Base-by-base conservation (phyloP, 2,329 filamentous ascomycete genomes). In the Paracamarosporium sp. region DNA sequence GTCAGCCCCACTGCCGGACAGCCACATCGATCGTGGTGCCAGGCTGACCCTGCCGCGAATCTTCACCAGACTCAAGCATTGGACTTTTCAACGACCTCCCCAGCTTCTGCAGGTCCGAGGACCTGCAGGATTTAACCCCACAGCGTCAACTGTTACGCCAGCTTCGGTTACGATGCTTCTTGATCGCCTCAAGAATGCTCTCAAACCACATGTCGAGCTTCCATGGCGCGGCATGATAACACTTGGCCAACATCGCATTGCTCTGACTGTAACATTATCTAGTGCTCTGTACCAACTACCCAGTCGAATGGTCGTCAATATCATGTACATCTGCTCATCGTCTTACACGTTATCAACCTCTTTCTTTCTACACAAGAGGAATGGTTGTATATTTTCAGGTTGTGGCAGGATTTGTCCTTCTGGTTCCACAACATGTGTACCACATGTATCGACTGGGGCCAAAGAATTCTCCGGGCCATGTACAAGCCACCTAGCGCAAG, bases 381-480 rank as follows among this genome's bases (percentile, higher is more conserved):
- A 33, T 57, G 50, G 47, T 62, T 62, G 53, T 61, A 64, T 64
- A 50, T 57, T 61, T 65, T 56, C 57, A 15, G 8, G 24, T 41
- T 7, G 20, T 28, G 24, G 33, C 24, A 43, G 46, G 43, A 52
- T 31, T 43, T 45, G 53, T 38, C 55, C 38, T 47, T 43, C 57
- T 55, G 9, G 69, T 71, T 61, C 62, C 68, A 70, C 68, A 55
- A 44, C 64, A 63, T 48, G n/a, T 46, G 33, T 47, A 25, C 30
- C 22, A 50, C 31, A 28, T 25, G 52, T 51, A 63, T 60, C 50
- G 46, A 60, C 59, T 45, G 59, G 60, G 65, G 53, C 62, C 56
- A 59, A 47, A 60, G 52, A 66, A 67, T 59, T 62, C 56, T 62
- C 60, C 61, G 61, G 55, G 25, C n/a, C 24, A 30, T 56, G 51